Conservation (phyloP, 495 filamentous ascomycete species). For the Delitschia confertaspora region DNA sequence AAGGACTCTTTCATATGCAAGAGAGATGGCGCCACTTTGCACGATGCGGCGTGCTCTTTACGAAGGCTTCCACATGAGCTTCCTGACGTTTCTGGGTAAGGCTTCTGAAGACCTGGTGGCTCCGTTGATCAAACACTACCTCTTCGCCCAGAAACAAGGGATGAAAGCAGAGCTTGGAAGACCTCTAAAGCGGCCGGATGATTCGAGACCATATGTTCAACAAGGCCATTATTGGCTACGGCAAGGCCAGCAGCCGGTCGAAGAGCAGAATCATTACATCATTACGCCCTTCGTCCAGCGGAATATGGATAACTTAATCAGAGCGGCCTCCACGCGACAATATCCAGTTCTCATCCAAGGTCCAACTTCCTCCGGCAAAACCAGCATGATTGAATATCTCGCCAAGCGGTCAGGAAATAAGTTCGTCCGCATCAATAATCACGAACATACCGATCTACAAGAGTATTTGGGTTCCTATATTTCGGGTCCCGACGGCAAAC, state of each 20-base stretch:
- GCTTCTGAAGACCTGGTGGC: conserved; percentile 68
- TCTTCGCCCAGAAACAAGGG: conserved; percentile 61
- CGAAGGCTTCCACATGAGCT: conserved; percentile 98
- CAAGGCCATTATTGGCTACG: conserved; percentile 92
- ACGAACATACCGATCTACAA: conserved; percentile 96
- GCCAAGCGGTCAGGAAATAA: conserved; percentile 92
- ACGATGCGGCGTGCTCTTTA: conserved; percentile 80
- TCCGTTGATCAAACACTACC: conserved; percentile 70
- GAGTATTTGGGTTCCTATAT: conserved; percentile 95
- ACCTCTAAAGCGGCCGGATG: conserved; percentile 62
- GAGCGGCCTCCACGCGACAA: conserved; percentile 80
- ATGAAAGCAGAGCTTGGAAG: conserved; percentile 59
- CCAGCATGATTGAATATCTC: conserved; percentile 97
- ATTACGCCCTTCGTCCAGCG: conserved; percentile 90
- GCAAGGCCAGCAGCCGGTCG: conserved; percentile 53
- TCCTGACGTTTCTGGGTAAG: conserved; percentile 72
- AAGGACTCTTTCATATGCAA: conserved; percentile 75
- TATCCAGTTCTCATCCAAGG: conserved; percentile 97
- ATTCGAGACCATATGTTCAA: conserved; percentile 70
- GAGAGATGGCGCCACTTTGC: conserved; percentile 74
- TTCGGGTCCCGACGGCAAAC: conserved; percentile 70
- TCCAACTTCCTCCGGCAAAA: conserved; percentile 94
- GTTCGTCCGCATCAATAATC: conserved; percentile 98
- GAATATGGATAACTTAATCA: conserved; percentile 86
- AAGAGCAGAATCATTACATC: conserved; percentile 83